A percentile compares a stretch with the other conserved stretches of the same genome.
These are phyloP conservation scores for Verticillium nubilum DNA, from an alignment of 2,329 filamentous ascomycete genomes.

Conservation along the genomic window DNA sequence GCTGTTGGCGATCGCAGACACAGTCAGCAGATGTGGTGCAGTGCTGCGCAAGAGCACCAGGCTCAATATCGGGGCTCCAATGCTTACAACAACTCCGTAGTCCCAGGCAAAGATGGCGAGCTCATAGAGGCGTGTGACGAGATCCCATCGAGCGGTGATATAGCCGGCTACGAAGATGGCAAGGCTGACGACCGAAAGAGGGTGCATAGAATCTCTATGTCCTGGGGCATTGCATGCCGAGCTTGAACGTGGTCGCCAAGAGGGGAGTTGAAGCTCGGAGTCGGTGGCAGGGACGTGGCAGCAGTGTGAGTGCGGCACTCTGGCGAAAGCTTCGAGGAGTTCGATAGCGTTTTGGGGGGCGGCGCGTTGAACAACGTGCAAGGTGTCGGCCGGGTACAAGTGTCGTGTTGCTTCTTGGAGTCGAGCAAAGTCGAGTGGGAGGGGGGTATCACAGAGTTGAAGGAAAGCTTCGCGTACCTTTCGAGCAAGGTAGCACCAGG, in stretches of 20 bases:
- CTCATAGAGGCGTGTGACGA: constrained; percentile 95
- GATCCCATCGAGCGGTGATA: constrained; percentile 98
- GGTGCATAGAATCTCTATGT: constrained; percentile 74
- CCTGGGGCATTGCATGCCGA: constrained; percentile 38
- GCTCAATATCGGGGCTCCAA: neutral
- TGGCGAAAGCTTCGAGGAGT: neutral
- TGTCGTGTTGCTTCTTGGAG: neutral
- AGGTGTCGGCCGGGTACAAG: neutral
- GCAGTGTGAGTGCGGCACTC: neutral
- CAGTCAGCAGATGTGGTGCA: neutral
- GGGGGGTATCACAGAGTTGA: neutral
- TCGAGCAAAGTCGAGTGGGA: neutral
- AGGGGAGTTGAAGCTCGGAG: constrained; percentile 1
- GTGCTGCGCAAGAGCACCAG: neutral
- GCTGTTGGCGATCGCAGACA: constrained; percentile 41
- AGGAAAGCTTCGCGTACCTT: neutral
- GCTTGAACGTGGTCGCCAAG: constrained; percentile 9
- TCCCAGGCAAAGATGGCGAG: constrained; percentile 97
- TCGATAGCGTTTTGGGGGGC: neutral
- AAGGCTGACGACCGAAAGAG: constrained; percentile 90
- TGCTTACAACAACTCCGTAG: constrained; percentile 86
- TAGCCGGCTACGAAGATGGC: constrained; percentile 99
- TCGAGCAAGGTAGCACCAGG: neutral
- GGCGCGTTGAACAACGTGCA: neutral
- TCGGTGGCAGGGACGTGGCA: neutral